A percentile compares a stretch with the other conserved stretches of the same genome.
Evolutionary conservation across 2,329 filamentous ascomycete genomes (phyloP).

Genomic region (Colletotrichum karsti): DNA sequence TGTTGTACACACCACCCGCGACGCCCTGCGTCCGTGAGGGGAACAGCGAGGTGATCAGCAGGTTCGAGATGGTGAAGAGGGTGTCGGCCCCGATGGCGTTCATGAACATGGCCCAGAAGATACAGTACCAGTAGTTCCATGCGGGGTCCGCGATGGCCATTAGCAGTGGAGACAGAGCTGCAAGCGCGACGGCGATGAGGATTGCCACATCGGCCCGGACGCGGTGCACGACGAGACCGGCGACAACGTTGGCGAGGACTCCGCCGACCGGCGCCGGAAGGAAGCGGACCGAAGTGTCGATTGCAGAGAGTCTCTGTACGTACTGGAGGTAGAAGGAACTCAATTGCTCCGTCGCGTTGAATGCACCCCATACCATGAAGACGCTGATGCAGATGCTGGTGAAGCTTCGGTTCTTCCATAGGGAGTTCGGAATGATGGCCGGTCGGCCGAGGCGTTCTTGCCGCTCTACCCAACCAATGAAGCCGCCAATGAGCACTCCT

Average conservation of each 20-base stretch:
- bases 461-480: slow-evolving; percentile 62
- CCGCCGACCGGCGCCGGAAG: slow-evolving; percentile 47
- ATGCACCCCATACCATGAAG: slow-evolving; percentile 48
- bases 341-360: slow-evolving; percentile 54
- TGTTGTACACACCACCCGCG: slow-evolving; percentile 68
- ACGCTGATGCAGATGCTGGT: slow-evolving; percentile 58
- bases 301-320: slow-evolving; percentile 48
- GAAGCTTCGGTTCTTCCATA: slow-evolving; percentile 64
- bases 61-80: slow-evolving; percentile 62
- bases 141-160: slow-evolving; percentile 54
- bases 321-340: slow-evolving; percentile 54
- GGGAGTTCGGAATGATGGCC: slow-evolving; percentile 65
- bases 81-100: slow-evolving; percentile 45
- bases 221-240: slow-evolving; percentile 45
- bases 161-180: slow-evolving; percentile 49
- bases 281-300: slow-evolving; percentile 50
- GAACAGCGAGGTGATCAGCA: slow-evolving; percentile 64
- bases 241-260: slow-evolving; percentile 41
- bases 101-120: slow-evolving; percentile 44
- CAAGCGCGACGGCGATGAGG: slow-evolving; percentile 43
- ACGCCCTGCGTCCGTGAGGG: slow-evolving; percentile 62
- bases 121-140: slow-evolving; percentile 54
- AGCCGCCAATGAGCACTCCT: slow-evolving; percentile 52
- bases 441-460: slow-evolving; percentile 56
- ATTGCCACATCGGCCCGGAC: slow-evolving; percentile 38